These are phyloP conservation scores for Chaetomium sp. DNA, from an alignment of 2,329 filamentous ascomycete species.

Conservation along the genomic window DNA sequence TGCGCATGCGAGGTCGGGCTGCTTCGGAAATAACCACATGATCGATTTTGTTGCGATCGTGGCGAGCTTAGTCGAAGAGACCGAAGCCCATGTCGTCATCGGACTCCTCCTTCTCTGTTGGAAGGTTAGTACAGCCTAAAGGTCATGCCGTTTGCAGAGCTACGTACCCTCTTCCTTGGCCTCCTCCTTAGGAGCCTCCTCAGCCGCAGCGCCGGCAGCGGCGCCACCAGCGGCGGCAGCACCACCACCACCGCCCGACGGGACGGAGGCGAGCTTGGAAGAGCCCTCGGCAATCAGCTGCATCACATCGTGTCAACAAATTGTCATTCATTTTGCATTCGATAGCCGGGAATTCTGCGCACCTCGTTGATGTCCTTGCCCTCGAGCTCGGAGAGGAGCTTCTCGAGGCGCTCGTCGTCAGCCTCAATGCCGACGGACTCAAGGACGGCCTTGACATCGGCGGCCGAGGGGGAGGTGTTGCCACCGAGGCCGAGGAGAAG, in stretches of 20 bases:
- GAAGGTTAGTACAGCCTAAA: constrained; percentile 36
- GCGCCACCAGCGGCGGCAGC: constrained; percentile 66
- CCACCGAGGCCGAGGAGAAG: constrained; percentile 94
- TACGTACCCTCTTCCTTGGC: constrained; percentile 80
- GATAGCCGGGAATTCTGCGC: constrained; percentile 41
- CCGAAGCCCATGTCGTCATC: constrained; percentile 78
- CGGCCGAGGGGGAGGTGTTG: constrained; percentile 83
- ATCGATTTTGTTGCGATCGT: constrained; percentile 11
- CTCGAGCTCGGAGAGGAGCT: constrained; percentile 86
- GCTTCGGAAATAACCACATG: constrained; percentile 29
- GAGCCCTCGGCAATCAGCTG: constrained; percentile 91
- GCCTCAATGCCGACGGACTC: constrained; percentile 93
- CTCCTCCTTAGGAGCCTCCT: constrained; percentile 64
- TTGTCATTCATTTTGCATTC: neutral
- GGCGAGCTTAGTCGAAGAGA: constrained; percentile 68
- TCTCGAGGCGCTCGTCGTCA: constrained; percentile 80
- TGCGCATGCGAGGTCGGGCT: constrained; percentile 26
- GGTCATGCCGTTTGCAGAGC: neutral
- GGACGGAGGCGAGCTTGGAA: constrained; percentile 94
- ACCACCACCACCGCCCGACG: constrained; percentile 82
- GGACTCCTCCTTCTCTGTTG: constrained; percentile 66
- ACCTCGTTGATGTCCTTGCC: constrained; percentile 95
- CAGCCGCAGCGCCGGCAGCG: constrained; percentile 67
- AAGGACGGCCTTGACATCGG: constrained; percentile 86
- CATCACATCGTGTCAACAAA: constrained; percentile 32